Evolutionary conservation across 2,329 filamentous ascomycete genomes (phyloP).

Genomic region (Fusarium falciforme): DNA sequence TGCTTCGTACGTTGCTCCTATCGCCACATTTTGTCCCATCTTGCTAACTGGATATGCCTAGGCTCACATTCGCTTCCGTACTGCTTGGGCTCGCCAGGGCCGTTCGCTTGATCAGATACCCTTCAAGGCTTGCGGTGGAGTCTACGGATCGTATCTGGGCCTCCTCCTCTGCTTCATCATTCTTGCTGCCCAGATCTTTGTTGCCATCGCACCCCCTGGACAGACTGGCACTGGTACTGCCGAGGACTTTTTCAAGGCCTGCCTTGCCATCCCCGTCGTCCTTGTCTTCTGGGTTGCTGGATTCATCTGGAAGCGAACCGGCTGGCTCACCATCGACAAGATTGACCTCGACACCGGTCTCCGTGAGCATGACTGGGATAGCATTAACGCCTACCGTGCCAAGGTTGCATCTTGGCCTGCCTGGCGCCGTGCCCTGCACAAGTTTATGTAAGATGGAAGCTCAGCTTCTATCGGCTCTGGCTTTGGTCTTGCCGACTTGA

Average conservation of each 20-base stretch:
- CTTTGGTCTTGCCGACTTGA: background rate
- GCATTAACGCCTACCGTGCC: slow-evolving; percentile 65
- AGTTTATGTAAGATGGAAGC: slow-evolving; percentile 11
- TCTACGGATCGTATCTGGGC: slow-evolving; percentile 72
- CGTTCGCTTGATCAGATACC: slow-evolving; percentile 73
- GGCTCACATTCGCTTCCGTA: slow-evolving; percentile 73
- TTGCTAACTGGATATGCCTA: background rate
- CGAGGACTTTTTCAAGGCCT: slow-evolving; percentile 65
- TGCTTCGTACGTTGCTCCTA: slow-evolving; percentile 58
- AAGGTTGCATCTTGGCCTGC: slow-evolving; percentile 60
- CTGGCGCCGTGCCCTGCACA: slow-evolving; percentile 53
- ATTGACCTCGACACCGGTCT: slow-evolving; percentile 77
- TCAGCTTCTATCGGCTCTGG: fast-evolving
- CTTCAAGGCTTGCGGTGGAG: slow-evolving; percentile 69
- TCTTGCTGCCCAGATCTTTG: slow-evolving; percentile 64
- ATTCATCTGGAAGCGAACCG: slow-evolving; percentile 73
- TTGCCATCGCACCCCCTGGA: slow-evolving; percentile 56
- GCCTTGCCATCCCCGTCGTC: slow-evolving; percentile 65
- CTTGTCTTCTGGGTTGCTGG: slow-evolving; percentile 66
- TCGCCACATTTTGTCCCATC: fast-evolving
- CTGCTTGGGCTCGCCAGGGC: slow-evolving; percentile 68
- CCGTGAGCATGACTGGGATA: slow-evolving; percentile 72
- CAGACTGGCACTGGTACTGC: slow-evolving; percentile 50
- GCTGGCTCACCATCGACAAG: slow-evolving; percentile 67
- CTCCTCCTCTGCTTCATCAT: slow-evolving; percentile 66